Evolutionary conservation across 2,329 filamentous ascomycete genomes (phyloP).

Genomic region (Penicillium sp.): DNA sequence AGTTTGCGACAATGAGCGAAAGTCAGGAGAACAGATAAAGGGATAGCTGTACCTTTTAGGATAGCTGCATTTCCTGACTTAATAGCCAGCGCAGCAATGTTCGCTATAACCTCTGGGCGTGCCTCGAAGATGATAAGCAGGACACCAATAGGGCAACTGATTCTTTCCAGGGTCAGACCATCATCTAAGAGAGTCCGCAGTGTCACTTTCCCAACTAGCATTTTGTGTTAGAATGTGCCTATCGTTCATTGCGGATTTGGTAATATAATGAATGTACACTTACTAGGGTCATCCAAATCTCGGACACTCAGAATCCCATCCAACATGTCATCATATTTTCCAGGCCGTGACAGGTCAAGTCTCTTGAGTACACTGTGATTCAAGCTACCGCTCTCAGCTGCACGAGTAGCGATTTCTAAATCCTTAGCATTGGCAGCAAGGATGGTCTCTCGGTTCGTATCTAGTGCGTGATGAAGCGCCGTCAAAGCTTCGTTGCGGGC

Average conservation of each 20-base stretch:
- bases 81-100: constrained; percentile 91
- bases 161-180: constrained; percentile 75
- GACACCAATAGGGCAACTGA: constrained; percentile 94
- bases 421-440: constrained; percentile 83
- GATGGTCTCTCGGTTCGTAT: constrained; percentile 66
- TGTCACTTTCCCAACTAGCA: constrained; percentile 73
- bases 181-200: constrained; percentile 83
- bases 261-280: constrained; percentile 31
- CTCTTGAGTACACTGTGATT: constrained; percentile 81
- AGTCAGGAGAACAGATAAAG: background rate
- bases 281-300: constrained; percentile 78
- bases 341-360: constrained; percentile 76
- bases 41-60: constrained; percentile 63
- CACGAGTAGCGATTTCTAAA: constrained; percentile 67
- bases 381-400: constrained; percentile 70
- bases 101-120: constrained; percentile 94
- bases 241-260: background rate
- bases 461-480: constrained; percentile 74
- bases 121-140: constrained; percentile 98
- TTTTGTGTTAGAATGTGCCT: constrained; percentile 12
- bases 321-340: constrained; percentile 98
- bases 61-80: constrained; percentile 98
- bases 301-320: constrained; percentile 89
- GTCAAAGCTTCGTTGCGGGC: constrained; percentile 82
- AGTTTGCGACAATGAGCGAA: constrained; percentile 12